Base-by-base conservation (phyloP, 2,329 filamentous ascomycete species). In the Diplodia corticola region DNA sequence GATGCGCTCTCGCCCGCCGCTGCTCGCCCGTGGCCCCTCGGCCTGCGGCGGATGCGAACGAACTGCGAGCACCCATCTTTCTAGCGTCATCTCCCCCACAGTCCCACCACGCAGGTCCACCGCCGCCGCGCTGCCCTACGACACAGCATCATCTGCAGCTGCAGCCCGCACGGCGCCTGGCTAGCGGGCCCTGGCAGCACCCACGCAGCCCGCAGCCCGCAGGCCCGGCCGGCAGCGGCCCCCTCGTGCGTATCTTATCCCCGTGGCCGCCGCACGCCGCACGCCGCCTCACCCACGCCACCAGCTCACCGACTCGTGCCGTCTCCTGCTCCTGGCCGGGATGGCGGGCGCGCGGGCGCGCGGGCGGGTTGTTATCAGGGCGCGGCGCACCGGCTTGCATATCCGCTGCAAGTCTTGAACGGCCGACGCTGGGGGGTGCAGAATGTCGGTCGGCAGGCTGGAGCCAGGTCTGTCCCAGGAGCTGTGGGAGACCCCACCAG, bases 301-400 rank as follows among this genome's bases (percentile, higher is more conserved):
- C 9, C 53, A 24, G 48, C 60, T 53, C 60, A 63, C 60, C 60
- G 60, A 63, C 60, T 51, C 30, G 10, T 7, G 9, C 9, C 9
- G 30, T 33, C 30, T 61, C 44, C 40, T 44, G 46, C 22, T 17
- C n/a, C 22, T 26, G 30, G 30, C 35, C 15, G 33, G 22, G 54
- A 40, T 22, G 51, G 30, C 51, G 37, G 51, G 30, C 20, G n/a
- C n/a, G n/a, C n/a, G n/a, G n/a, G n/a, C n/a, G n/a, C n/a, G 30
- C 17, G 54, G 30, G 24, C 26, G 55, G 40, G 55, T 26, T n/a
- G 57, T 61, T 61, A 61, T 61, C 57, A 61, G 57, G 13, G 57
- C 55, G 54, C 55, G 55, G 55, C 55, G 55, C 44, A 40, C 44
- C 55, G 40, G 57, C 57, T 22, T 63, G 60, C 60, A 63, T 63